phyloP scores from a whole-genome alignment of 805 yeast genomes.

The Cyberlindnera sargentensis region DNA sequence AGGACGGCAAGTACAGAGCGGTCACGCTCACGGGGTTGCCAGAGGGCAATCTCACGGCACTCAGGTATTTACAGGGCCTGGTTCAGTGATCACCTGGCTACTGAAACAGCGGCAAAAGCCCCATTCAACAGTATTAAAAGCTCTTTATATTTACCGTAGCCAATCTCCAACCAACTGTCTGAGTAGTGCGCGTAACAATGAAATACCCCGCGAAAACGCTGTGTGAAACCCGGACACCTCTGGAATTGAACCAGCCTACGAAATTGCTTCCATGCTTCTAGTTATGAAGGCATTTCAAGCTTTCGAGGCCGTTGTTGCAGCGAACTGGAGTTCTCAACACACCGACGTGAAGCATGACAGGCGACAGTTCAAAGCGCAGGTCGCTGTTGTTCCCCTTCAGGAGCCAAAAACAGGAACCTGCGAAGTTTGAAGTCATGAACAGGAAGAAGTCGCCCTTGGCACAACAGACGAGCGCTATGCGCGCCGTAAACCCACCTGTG shows the following conservation, averaged over 20 bases:
- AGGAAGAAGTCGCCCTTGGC: conserved; percentile 19
- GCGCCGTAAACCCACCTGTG: not conserved
- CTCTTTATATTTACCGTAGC: no score
- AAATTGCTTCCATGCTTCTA: no score
- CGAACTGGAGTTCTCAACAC: not conserved
- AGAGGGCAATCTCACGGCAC: conserved; percentile 12
- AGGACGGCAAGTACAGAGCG: conserved; percentile 5
- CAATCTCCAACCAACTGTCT: no score
- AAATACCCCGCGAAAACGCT: no score
- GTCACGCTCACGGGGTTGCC: conserved; percentile 13
- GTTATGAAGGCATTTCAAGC: no score
- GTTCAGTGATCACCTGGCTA: not conserved
- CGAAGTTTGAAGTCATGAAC: conserved; percentile 22
- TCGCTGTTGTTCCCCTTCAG: conserved; percentile 21
- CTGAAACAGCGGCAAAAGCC: no score
- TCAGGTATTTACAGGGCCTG: conserved; percentile 6
- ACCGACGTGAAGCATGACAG: conserved; percentile 1
- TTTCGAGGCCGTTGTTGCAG: no score
- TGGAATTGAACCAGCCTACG: no score
- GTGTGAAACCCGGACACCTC: no score
- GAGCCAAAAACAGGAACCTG: conserved; percentile 11
- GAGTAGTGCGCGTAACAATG: no score
- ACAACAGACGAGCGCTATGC: not conserved
- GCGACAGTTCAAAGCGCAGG: conserved; percentile 16
- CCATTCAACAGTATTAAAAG: no score